Evolutionary conservation across 352 stramenopile species (phyloP), one percentile per base, ranked within the genome.

Genomic region (Saprolegnia parasitica): DNA sequence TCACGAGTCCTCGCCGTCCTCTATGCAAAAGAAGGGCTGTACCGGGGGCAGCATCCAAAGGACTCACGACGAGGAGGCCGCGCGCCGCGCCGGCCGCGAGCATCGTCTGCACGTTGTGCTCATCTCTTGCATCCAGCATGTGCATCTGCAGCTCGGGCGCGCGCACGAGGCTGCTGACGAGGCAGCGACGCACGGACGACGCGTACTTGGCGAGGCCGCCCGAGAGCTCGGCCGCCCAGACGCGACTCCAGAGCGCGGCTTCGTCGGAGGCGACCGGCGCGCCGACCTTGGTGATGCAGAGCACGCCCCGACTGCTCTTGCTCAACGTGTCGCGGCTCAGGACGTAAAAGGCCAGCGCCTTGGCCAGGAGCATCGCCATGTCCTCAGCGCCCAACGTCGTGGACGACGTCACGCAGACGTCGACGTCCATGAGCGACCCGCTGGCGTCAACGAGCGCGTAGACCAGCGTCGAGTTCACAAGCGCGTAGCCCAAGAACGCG

Each of bases 361-460:
- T 66, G n/a, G 57, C 37, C 6, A 66, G 26, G 4, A 66, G 58
- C 37, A 66, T 8, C 11, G 20, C 58, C 6, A 66, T 66, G 35
- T 66, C 58, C 3, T 11, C n/a, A 3, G 6, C 26, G 4, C 26
- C 5, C 5, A 61, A 16, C 1, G 5, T 24, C 1, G 21, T 3
- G 5, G 49, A n/a, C 20, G 21, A n/a, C 10, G 26, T 56, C 6
- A 26, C 9, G 0, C 9, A 5, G 4, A 24, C 23, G 54, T 61
- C 54, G 21, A 20, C 20, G 24, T 42, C 35, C 46, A 56, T 52
- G 24, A 23, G 16, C n/a, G n/a, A 8, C 2, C 26, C 37, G 24
- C 15, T 54, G 26, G 37, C 32, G 20, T 52, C 39, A 1, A 52
- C n/a, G n/a, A 66, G 21, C n/a, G 58, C 8, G 21, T 15, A 29